Evolutionary conservation across 495 filamentous ascomycete species (phyloP), one percentile per base, ranked within the genome.

Genomic region (Aspergillus kassunensis): DNA sequence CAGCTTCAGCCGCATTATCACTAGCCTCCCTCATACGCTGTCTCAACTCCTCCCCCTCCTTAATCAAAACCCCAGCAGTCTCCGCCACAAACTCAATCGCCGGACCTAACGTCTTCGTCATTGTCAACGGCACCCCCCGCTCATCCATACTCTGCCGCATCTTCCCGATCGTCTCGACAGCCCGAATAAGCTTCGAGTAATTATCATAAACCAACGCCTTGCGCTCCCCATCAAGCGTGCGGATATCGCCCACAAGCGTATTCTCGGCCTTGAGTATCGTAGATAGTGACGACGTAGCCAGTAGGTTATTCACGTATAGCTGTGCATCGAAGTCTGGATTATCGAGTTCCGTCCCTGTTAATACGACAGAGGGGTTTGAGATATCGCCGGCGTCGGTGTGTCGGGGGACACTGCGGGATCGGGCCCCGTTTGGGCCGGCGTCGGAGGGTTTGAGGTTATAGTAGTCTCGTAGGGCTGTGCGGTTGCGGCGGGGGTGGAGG

Each of bases 181-280:
- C 93, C 15, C 83, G 80, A 55, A 98, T 97, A 60, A 98, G 72
- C 73, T 97, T 97, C 55, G 83, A 89, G 68, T 97, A 98, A 66
- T 98, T 98, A 67, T 98, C 93, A 66, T 98, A 98, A 4, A 98
- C 93, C 34, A 98, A 74, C 19, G 93, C 91, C 69, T 98, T 98
- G 61, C 89, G 84, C 74, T 98, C 93, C 18, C 92, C 91, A 62
- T 97, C 93, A 15, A 97, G 77, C 2, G 87, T 88, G 19, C 90
- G 77, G 30, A 96, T 93, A 65, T 97, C 93, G 57, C 74, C 69
- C 9, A 77, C 71, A 11, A 77, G 60, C 15, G 72, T 75, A 13
- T 82, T 80, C 55, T 83, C 79, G 12, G 75, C 79, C 29, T 79
- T 80, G 1, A 95, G 69, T 0, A 91, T 74, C 15, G 78, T 74